Evolutionary conservation across 257 asterid species (phyloP).

Genomic region (Parsonsia alboflavescens): DNA sequence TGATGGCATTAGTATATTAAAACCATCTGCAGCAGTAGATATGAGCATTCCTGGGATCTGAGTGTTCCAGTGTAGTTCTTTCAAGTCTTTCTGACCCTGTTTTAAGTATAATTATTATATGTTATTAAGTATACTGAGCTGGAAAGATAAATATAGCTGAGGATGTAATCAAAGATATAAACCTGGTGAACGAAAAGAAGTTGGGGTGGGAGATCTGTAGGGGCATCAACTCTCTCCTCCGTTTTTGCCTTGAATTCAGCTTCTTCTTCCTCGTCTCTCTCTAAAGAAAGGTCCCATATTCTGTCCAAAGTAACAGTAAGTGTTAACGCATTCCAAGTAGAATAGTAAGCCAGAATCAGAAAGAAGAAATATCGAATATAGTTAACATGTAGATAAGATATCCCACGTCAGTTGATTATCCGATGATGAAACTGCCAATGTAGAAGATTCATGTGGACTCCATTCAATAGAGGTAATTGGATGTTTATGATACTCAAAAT

Average conservation of each 20-base stretch:
- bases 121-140: background rate
- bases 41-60: constrained; percentile 91
- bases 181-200: constrained; percentile 98
- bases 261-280: constrained; percentile 96
- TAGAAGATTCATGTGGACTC: constrained; percentile 94
- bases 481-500: constrained; percentile 79
- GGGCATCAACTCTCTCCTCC: constrained; percentile 69
- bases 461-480: constrained; percentile 97
- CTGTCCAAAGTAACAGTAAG: constrained; percentile 27
- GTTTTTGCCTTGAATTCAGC: constrained; percentile 71
- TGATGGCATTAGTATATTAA: constrained; percentile 80
- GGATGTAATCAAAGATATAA: background rate
- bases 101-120: background rate
- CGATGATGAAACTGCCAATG: constrained; percentile 81
- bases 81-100: constrained; percentile 98
- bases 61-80: constrained; percentile 91
- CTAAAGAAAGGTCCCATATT: constrained; percentile 90
- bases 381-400: constrained; percentile 17
- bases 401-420: constrained; percentile 86
- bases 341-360: too few relatives aligned
- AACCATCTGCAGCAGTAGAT: constrained; percentile 92
- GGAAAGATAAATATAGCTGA: background rate
- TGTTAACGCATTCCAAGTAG: background rate
- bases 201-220: constrained; percentile 86
- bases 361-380: background rate